Evolutionary conservation across 2,329 filamentous ascomycete genomes (phyloP).

Genomic region (Neofusicoccum sp.): DNA sequence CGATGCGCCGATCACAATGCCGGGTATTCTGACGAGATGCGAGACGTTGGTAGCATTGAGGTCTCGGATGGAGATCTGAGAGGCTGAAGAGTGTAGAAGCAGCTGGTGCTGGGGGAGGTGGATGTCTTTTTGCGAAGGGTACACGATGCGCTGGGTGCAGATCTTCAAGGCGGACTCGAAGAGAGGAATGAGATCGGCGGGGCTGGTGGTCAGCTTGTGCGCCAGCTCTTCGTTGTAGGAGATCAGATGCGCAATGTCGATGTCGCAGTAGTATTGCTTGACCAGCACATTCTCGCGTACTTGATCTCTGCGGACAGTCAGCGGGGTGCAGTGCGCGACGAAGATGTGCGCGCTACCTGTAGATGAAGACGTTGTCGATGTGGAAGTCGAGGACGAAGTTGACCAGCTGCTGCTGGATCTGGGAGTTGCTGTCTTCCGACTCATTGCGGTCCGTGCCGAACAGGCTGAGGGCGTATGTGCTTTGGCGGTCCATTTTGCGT

Average conservation of each 20-base stretch:
- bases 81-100: slow-evolving; percentile 86
- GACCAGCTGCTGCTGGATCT: slow-evolving; percentile 73
- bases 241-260: slow-evolving; percentile 93
- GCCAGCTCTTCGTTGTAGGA: slow-evolving; percentile 95
- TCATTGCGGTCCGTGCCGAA: slow-evolving; percentile 49
- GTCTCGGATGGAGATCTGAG: slow-evolving; percentile 89
- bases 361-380: slow-evolving; percentile 91
- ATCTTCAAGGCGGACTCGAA: slow-evolving; percentile 88
- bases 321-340: slow-evolving; percentile 21
- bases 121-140: slow-evolving; percentile 67
- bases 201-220: slow-evolving; percentile 83
- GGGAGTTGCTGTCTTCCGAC: slow-evolving; percentile 34
- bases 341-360: slow-evolving; percentile 60
- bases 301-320: slow-evolving; percentile 69
- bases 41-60: slow-evolving; percentile 91
- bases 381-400: slow-evolving; percentile 93
- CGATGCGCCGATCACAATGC: slow-evolving; percentile 95
- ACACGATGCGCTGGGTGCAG: slow-evolving; percentile 92
- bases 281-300: slow-evolving; percentile 90
- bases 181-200: slow-evolving; percentile 86
- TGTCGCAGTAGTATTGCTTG: slow-evolving; percentile 92
- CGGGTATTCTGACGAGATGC: slow-evolving; percentile 91
- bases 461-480: slow-evolving; percentile 80
- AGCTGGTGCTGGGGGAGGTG: slow-evolving; percentile 87
- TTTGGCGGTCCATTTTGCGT: slow-evolving; percentile 75